Conservation (phyloP, 148 eudicot genomes). For the Nepenthes gracilis region DNA sequence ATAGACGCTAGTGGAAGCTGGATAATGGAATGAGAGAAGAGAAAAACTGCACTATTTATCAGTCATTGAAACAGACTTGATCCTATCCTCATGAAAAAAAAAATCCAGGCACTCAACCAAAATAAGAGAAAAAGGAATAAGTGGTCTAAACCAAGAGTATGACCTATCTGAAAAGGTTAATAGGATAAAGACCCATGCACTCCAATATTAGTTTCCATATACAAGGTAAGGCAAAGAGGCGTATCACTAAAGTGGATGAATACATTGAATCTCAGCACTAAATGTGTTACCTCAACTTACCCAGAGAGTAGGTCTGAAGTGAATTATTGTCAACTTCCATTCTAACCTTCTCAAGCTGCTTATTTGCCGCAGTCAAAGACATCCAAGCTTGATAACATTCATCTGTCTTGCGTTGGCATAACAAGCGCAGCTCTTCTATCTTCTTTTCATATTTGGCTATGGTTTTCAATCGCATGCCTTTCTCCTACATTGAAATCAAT, state of each 20-base stretch:
- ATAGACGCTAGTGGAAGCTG: too few species aligned
- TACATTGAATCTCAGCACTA: background rate
- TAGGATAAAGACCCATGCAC: too few species aligned
- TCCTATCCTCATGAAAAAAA: too few species aligned
- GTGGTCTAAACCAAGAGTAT: too few species aligned
- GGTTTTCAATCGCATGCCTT: slow-evolving; percentile 31
- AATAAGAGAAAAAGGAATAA: too few species aligned
- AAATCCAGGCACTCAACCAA: too few species aligned
- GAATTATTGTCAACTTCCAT: slow-evolving; percentile 77
- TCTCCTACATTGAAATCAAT: slow-evolving; percentile 19
- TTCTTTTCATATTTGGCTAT: slow-evolving; percentile 75
- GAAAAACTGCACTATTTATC: too few species aligned
- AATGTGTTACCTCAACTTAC: slow-evolving; percentile 25
- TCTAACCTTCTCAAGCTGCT: slow-evolving; percentile 77
- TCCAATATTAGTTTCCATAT: too few species aligned
- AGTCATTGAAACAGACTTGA: too few species aligned
- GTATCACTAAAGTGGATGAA: background rate
- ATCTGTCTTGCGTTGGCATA: slow-evolving; percentile 67
- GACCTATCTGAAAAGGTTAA: too few species aligned
- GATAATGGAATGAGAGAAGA: too few species aligned
- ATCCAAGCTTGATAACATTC: slow-evolving; percentile 99
- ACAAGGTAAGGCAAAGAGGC: too few species aligned
- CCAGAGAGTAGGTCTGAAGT: slow-evolving; percentile 66
- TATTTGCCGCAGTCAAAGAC: slow-evolving; percentile 75
- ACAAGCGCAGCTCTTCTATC: slow-evolving; percentile 61